Conservation (phyloP, 352 stramenopile genomes). For the Lagenidium giganteum region DNA sequence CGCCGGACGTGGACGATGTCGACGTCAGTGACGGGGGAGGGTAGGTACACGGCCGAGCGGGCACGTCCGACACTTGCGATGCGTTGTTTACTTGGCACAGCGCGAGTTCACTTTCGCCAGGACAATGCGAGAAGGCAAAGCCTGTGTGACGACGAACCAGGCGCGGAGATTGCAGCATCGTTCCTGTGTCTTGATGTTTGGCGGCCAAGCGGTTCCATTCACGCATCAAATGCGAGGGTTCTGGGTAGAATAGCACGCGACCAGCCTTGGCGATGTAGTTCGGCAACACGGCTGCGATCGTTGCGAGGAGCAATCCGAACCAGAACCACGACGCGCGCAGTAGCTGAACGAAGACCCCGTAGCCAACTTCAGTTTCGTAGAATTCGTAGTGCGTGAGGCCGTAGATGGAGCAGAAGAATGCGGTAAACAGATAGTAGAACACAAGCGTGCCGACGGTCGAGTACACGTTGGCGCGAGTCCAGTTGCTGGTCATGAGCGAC, state of each 20-base stretch:
- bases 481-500: conserved; percentile 86
- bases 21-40: no score
- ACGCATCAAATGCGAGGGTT: conserved; percentile 86
- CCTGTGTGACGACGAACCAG: conserved; percentile 82
- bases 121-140: conserved; percentile 83
- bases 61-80: not conserved
- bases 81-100: conserved; percentile 20
- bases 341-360: conserved; percentile 59
- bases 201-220: conserved; percentile 87
- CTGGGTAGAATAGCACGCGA: conserved; percentile 83
- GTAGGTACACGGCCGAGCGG: not conserved
- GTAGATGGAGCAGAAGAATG: conserved; percentile 79
- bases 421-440: conserved; percentile 86
- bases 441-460: conserved; percentile 75
- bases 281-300: conserved; percentile 53
- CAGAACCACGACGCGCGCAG: conserved; percentile 77
- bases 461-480: conserved; percentile 66
- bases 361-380: conserved; percentile 76
- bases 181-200: conserved; percentile 61
- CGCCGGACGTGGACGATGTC: no score
- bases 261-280: conserved; percentile 87
- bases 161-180: conserved; percentile 56
- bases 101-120: conserved; percentile 73
- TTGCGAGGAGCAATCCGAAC: conserved; percentile 64
- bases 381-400: conserved; percentile 70